These are phyloP conservation scores for Ceriops decandra DNA, from an alignment of 345 rosid genomes.

Conservation along the genomic window DNA sequence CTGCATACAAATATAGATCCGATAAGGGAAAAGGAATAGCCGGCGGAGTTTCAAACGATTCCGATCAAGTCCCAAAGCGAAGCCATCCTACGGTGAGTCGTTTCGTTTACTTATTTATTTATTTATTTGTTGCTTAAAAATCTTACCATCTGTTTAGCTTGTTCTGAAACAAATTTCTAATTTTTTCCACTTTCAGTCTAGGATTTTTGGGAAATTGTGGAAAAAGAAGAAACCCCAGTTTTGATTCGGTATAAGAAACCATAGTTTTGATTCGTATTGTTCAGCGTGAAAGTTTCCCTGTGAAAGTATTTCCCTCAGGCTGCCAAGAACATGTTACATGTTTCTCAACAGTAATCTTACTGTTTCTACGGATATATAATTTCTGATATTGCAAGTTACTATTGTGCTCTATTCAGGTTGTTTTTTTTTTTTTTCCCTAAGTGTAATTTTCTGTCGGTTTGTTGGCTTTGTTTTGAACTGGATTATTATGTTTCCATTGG, in stretches of 20 bases:
- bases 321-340: neutral
- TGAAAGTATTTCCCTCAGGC: neutral
- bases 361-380: neutral
- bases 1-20: too few relatives aligned
- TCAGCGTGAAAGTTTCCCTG: neutral
- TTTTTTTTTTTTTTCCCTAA: neutral
- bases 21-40: too few relatives aligned
- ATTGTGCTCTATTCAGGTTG: neutral
- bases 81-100: too few relatives aligned
- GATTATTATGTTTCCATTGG: neutral
- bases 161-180: neutral
- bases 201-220: neutral
- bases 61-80: too few relatives aligned
- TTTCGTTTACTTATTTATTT: too few relatives aligned
- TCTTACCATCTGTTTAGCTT: too few relatives aligned
- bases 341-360: neutral
- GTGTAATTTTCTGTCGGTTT: too few relatives aligned
- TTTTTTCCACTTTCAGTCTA: neutral
- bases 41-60: too few relatives aligned
- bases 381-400: neutral
- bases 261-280: neutral
- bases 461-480: neutral
- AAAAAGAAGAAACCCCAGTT: neutral
- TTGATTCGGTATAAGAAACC: too few relatives aligned
- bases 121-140: too few relatives aligned